phyloP scores from a whole-genome alignment of 2,329 filamentous ascomycete genomes.

The Penicillium brasilianum region DNA sequence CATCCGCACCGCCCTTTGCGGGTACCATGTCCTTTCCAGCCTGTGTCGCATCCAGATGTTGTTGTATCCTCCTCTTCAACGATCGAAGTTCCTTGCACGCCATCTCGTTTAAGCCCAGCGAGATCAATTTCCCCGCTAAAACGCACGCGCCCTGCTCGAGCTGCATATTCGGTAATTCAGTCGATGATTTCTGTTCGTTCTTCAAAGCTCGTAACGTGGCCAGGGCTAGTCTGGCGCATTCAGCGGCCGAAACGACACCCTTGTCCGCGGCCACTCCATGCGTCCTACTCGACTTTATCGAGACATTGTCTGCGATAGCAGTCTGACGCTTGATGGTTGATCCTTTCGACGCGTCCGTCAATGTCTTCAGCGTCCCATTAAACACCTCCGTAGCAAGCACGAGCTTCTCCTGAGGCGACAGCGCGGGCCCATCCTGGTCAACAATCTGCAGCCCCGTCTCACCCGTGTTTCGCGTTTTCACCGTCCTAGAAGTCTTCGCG shows the following conservation, averaged over 20 bases:
- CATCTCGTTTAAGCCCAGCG: slow-evolving; percentile 47
- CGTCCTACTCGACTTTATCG: slow-evolving; percentile 30
- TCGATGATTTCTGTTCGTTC: slow-evolving; percentile 32
- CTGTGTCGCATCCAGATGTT: slow-evolving; percentile 34
- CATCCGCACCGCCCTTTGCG: slow-evolving; percentile 27
- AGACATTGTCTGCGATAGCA: slow-evolving; percentile 32
- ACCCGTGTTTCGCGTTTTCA: slow-evolving; percentile 34
- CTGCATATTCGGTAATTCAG: slow-evolving; percentile 42
- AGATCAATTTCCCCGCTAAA: slow-evolving; percentile 48
- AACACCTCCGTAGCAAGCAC: slow-evolving; percentile 54
- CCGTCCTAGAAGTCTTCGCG: slow-evolving; percentile 31
- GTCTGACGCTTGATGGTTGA: slow-evolving; percentile 23
- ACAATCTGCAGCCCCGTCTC: slow-evolving; percentile 33
- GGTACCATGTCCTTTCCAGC: slow-evolving; percentile 24
- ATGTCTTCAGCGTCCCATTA: slow-evolving; percentile 50
- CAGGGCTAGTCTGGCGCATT: slow-evolving; percentile 49
- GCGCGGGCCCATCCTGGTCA: slow-evolving; percentile 33
- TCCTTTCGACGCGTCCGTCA: slow-evolving; percentile 46
- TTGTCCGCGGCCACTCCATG: slow-evolving; percentile 27
- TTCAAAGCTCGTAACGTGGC: slow-evolving; percentile 45
- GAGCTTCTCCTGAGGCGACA: slow-evolving; percentile 47
- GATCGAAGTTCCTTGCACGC: slow-evolving; percentile 48
- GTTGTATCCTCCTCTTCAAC: slow-evolving; percentile 45
- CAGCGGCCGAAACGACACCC: slow-evolving; percentile 41
- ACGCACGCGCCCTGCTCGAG: slow-evolving; percentile 51